Evolutionary conservation across 83 land plant species (phyloP), one percentile per base, ranked within the genome.

Genomic region (Picea mariana): DNA sequence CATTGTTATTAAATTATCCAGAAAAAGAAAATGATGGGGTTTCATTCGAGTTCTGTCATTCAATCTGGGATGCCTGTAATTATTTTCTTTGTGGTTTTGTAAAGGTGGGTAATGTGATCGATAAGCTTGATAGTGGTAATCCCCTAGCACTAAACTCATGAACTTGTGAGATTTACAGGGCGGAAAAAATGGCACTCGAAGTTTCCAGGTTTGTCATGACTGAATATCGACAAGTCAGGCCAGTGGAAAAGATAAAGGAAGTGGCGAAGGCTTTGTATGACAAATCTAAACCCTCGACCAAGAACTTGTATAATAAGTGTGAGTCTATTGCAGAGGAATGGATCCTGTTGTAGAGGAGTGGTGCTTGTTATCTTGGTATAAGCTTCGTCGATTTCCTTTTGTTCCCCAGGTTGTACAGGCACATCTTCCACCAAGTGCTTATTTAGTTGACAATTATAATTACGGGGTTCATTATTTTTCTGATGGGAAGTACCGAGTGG

Each of bases 381-480:
- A 73, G 47, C 85, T 91, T 18, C 84, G 86, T 62, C 81, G 77
- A 9, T 68, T 88, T 38, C 90, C 92, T 1, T 23, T 85, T 9
- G 82, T 92, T 47, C 93, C 94, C 38, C 82, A 77, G 2, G 82
- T 90, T 49, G 92, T 95, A 3, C 75, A 91, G 62, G 62, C 83
- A 64, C 87, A 83, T 12, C 79, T 90, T 23, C 97, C 95, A 3
- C 82, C 89, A 2, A 85, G 89, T 23, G 75, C 87, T 16, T 75
- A 81, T 67, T 87, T 85, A 38, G 82, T 90, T 2, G 84, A 87
- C 80, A 88, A 79, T 68, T 92, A 87, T 80, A 96, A 96, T 84
- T 38, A 80, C 6, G 67, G 84, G 12, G 90, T 95, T 9, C 71
- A 26, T 9, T 77, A 67, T 18, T 27, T 89, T 72, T 85, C 75